A percentile compares a stretch with the other conserved stretches of the same genome.
These are phyloP conservation scores for Rhizopus sp. DNA, from an alignment of 371 early-diverging fungal genomes.

Conservation along the genomic window DNA sequence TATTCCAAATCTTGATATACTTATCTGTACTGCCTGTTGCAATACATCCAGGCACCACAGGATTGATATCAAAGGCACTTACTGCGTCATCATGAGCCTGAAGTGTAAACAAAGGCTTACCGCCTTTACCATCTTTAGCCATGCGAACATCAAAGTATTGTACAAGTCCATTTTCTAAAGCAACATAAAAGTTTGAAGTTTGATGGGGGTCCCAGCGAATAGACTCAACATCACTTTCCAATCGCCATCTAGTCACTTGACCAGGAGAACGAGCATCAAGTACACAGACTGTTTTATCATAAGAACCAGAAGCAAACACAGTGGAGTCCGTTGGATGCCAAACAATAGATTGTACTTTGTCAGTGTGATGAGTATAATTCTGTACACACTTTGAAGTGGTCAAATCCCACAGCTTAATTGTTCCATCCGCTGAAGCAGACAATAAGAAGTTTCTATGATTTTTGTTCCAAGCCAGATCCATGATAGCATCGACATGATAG, in stretches of 20 bases:
- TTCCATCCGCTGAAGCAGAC: conserved; percentile 92
- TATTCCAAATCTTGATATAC: conserved; percentile 91
- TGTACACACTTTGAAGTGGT: conserved; percentile 66
- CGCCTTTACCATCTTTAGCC: conserved; percentile 34
- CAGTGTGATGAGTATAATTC: conserved; percentile 82
- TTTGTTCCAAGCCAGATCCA: conserved; percentile 92
- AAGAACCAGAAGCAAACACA: conserved; percentile 86
- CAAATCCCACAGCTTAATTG: conserved; percentile 97
- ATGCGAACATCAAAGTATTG: conserved; percentile 85
- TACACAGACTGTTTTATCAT: conserved; percentile 82
- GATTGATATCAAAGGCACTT: conserved; percentile 83
- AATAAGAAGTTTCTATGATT: conserved; percentile 84
- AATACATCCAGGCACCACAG: conserved; percentile 72
- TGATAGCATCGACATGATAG: conserved; percentile 91
- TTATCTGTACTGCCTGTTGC: conserved; percentile 95
- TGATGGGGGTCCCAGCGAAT: conserved; percentile 87
- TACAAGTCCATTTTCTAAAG: conserved; percentile 89
- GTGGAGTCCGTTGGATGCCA: conserved; percentile 91
- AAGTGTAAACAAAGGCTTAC: conserved; percentile 78
- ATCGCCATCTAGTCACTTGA: conserved; percentile 58
- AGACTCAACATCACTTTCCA: conserved; percentile 90
- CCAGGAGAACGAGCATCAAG: conserved; percentile 88
- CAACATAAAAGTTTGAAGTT: conserved; percentile 74
- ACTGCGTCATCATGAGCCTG: conserved; percentile 93
- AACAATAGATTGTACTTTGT: conserved; percentile 86